These are phyloP conservation scores for Blastobotrys peoriensis DNA, from an alignment of 805 yeast species.

Conservation along the genomic window DNA sequence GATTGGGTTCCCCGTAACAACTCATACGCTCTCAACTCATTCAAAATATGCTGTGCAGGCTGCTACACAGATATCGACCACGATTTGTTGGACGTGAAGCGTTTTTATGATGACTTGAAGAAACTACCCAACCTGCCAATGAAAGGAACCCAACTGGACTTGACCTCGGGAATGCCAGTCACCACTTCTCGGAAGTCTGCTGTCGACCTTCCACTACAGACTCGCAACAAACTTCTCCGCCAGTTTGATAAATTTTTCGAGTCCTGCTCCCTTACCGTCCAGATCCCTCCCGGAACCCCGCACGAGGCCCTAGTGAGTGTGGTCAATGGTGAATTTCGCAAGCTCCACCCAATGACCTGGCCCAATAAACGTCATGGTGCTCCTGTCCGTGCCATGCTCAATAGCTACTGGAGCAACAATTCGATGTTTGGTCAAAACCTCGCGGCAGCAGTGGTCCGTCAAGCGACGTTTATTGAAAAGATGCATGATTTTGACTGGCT, in stretches of 20 bases:
- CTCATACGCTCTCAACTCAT: background rate
- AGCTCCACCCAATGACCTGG: too few relatives aligned
- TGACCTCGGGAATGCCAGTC: background rate
- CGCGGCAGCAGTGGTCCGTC: slow-evolving; percentile 17
- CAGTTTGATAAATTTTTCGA: background rate
- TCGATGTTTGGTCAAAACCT: slow-evolving; percentile 15
- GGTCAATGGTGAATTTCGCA: background rate
- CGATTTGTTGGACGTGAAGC: background rate
- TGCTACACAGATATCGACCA: background rate
- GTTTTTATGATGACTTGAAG: background rate
- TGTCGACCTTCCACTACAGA: background rate
- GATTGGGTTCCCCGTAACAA: background rate
- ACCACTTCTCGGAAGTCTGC: background rate
- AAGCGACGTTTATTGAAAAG: slow-evolving; percentile 15
- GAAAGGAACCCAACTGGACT: too few relatives aligned
- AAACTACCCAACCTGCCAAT: too few relatives aligned
- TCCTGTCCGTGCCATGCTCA: slow-evolving; percentile 11
- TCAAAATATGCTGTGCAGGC: background rate
- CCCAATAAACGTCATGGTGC: background rate
- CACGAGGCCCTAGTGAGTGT: background rate
- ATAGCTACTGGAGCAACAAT: slow-evolving; percentile 15
- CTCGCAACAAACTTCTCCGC: background rate
- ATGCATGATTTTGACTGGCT: slow-evolving; percentile 19
- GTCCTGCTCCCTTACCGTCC: background rate
- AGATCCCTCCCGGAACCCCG: background rate